Conservation (phyloP, 208 protist species). For the Borovskyia barvae region DNA sequence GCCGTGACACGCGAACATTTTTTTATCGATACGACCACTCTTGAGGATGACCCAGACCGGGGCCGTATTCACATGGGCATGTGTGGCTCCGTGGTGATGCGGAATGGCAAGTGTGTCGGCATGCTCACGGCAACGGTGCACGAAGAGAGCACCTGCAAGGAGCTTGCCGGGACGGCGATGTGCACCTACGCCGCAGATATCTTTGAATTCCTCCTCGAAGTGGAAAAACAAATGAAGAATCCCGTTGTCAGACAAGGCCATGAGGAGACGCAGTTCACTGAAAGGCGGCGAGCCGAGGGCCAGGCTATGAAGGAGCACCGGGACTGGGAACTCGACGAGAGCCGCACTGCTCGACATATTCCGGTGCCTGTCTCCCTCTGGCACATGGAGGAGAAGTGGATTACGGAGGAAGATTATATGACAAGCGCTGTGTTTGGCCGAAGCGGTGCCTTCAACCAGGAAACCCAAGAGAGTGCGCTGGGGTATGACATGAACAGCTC, state of each 20-base stretch:
- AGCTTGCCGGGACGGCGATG: constrained; percentile 88
- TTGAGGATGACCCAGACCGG: constrained; percentile 64
- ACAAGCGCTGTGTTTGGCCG: constrained; percentile 76
- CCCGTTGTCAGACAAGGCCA: constrained; percentile 35
- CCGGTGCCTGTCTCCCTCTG: constrained; percentile 80
- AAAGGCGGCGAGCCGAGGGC: constrained; percentile 50
- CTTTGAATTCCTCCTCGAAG: constrained; percentile 88
- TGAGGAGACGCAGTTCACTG: constrained; percentile 76
- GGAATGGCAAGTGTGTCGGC: constrained; percentile 88
- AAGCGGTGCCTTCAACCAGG: constrained; percentile 82
- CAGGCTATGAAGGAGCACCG: constrained; percentile 22
- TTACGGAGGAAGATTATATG: constrained; percentile 90
- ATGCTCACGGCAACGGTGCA: constrained; percentile 91
- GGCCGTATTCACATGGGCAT: constrained; percentile 86
- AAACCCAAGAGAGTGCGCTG: constrained; percentile 80
- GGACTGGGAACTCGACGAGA: constrained; percentile 80
- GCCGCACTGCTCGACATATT: constrained; percentile 82
- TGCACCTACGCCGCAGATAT: constrained; percentile 85
- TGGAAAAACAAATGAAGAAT: constrained; percentile 90
- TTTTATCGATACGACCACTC: constrained; percentile 77
- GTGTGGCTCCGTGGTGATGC: constrained; percentile 88
- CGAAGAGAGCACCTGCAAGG: constrained; percentile 67
- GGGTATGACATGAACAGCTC: constrained; percentile 87
- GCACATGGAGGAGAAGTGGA: constrained; percentile 91
- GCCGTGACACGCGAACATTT: constrained; percentile 85